A percentile compares a stretch with the other conserved stretches of the same genome.
phyloP scores from a whole-genome alignment of 1,284 basidiomycete species.

The Tylopilus sp. region DNA sequence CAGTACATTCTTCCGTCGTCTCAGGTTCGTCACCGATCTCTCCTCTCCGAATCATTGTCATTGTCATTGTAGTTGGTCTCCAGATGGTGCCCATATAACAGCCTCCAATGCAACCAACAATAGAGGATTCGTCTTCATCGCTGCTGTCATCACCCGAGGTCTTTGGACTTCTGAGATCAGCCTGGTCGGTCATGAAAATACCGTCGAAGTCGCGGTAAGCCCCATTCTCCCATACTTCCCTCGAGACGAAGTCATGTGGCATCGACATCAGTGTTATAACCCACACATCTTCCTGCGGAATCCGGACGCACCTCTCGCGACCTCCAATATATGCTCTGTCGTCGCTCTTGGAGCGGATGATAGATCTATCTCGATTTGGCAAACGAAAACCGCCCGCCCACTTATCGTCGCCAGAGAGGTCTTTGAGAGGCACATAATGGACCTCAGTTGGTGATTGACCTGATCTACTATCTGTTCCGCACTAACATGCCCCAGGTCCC shows the following conservation, averaged over 20 bases:
- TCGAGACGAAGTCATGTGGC: constrained; percentile 13
- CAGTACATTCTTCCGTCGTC: constrained; percentile 90
- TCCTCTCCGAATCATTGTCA: constrained; percentile 5
- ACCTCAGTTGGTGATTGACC: constrained; percentile 80
- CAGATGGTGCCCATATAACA: constrained; percentile 96
- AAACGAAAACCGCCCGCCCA: constrained; percentile 86
- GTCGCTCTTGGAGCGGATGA: constrained; percentile 92
- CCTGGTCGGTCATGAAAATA: constrained; percentile 96
- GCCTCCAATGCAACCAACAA: constrained; percentile 97
- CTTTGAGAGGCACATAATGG: constrained; percentile 93
- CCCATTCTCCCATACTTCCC: constrained; percentile 14
- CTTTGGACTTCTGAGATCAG: constrained; percentile 88
- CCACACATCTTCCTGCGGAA: constrained; percentile 88
- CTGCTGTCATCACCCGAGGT: constrained; percentile 87
- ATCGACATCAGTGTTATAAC: constrained; percentile 73
- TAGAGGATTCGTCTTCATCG: constrained; percentile 94
- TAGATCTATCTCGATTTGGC: constrained; percentile 87
- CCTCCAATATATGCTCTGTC: constrained; percentile 78
- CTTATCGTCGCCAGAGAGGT: constrained; percentile 91
- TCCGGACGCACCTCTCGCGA: constrained; percentile 56
- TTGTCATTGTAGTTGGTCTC: constrained; percentile 77
- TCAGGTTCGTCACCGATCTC: constrained; percentile 54
- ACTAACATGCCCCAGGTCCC: constrained; percentile 57
- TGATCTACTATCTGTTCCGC: constrained; percentile 1
- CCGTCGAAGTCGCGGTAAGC: constrained; percentile 90